Base-by-base conservation (phyloP, 2,329 filamentous ascomycete species). In the Graphilbum fragrans region DNA sequence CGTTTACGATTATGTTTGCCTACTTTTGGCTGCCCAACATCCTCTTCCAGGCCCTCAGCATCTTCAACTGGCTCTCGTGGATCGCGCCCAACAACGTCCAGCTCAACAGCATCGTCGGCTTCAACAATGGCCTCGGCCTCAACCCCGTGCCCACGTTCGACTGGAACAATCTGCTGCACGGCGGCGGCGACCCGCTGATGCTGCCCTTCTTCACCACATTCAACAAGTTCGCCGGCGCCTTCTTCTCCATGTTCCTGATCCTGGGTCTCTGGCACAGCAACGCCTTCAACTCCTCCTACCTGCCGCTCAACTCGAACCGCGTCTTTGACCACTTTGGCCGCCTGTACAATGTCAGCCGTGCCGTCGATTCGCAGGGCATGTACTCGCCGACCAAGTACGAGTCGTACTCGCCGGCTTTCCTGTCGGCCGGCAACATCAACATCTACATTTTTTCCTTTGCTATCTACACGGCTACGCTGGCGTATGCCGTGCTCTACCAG, bases 201-300 rank as follows among this genome's bases (percentile, higher is more conserved):
- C 25, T 38, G 8, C 69, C 70, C 4, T 70, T 69, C 52, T 71
- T 76, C 57, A 72, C 71, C 22, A 79, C 77, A 35, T 63, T 75
- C 41, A 82, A 82, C 55, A 73, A 70, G 19, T 63, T 79, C 46
- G 58, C 77, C 35, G 77, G 77, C 23, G 65, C 72, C 38, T 65
- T 72, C 38, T 63, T 77, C 14, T 47, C 72, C 27, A 71, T 67
- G 35, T 67, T 69, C 49, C 59, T 80, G 16, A 61, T 74, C 12
- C 53, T 71, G 2, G 71, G 59, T 21, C 52, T 82, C 9, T 79
- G 76, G 59, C 82, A 72, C 54, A 67, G 61, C 35, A 74, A 75
- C 41, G 57, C 70, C 2, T 80, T 70, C 59, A 70, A 73, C 54
- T 70, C 67, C 11, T 63, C 67, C 29, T 47, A 74, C 48, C 56